Base-by-base conservation (phyloP, 2,329 filamentous ascomycete species). In the Hypoxylon sp. region DNA sequence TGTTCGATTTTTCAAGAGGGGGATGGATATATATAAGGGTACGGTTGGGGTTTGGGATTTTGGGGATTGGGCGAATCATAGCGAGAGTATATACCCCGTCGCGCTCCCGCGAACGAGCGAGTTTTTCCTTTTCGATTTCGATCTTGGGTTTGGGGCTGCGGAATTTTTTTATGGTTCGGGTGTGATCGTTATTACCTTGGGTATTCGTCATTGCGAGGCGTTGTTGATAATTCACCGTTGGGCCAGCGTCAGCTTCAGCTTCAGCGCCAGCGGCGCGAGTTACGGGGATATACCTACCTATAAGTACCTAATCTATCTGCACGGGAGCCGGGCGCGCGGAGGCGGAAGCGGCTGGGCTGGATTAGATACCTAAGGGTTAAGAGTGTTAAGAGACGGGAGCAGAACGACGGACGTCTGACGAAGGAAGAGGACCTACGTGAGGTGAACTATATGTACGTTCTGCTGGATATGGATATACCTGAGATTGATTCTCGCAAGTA, bases 401-500 rank as follows among this genome's bases (percentile, higher is more conserved):
- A 22, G 32, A 26, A 18, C 30, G 14, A 45, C 40, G n/a, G 26
- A 46, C 42, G 26, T 48, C 26, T 49, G 18, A 20, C 9, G 45
- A 49, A 32, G 18, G 16, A 32, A 3, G n/a, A n/a, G n/a, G n/a
- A n/a, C n/a, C n/a, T n/a, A n/a, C n/a, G n/a, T n/a, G n/a, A n/a
- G n/a, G n/a, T n/a, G n/a, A n/a, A n/a, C n/a, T n/a, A n/a, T n/a
- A n/a, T n/a, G 9, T 40, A 40, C 36, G 26, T 49, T 28, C 45
- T 53, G 33, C 33, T 49, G 28, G 50, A 42, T 42, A 22, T 9
- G 12, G 24, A 26, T 4, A 14, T 38, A 38, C 12, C 22, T 52
- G 62, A 45, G 62, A 65, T 65, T 61, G 62, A 65, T 56, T 65
- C 62, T 65, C 56, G 57, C 33, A 6, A 30, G 44, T 18, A 4